These are phyloP conservation scores for Chlamydomonas sphaeroides DNA, from an alignment of 139 green algal genomes.

Conservation along the genomic window DNA sequence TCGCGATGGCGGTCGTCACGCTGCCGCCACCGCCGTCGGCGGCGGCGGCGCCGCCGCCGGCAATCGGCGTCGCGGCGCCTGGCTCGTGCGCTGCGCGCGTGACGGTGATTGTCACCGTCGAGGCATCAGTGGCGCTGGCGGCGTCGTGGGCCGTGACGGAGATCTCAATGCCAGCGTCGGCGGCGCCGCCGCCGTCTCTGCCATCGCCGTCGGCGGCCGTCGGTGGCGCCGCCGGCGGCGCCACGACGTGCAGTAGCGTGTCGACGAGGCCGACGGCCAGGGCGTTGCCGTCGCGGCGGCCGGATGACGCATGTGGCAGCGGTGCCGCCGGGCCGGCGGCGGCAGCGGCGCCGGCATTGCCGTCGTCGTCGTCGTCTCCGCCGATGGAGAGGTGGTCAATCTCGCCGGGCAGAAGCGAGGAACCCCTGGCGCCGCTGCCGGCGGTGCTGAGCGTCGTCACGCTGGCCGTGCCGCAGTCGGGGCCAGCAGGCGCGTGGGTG, in stretches of 20 bases:
- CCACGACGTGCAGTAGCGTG: constrained; percentile 25
- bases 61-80: not conserved
- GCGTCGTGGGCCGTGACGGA: constrained; percentile 1
- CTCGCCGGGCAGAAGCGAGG: no score
- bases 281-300: not conserved
- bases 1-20: constrained; percentile 33
- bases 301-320: no score
- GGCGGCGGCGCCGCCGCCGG: not conserved
- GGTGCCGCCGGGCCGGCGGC: not conserved
- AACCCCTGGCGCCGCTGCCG: not conserved
- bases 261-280: not conserved
- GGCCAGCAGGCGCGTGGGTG: not conserved
- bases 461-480: no score
- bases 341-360: no score
- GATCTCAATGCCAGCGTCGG: constrained; percentile 25
- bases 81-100: not conserved
- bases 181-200: not conserved
- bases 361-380: no score
- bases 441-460: not conserved
- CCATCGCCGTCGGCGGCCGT: not conserved
- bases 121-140: not conserved
- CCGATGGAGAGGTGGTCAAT: no score
- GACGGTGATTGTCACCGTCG: constrained; percentile 13
- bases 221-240: not conserved
- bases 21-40: not conserved